Evolutionary conservation across 306 rosid species (phyloP).

Genomic region (Pyrus betulifolia): DNA sequence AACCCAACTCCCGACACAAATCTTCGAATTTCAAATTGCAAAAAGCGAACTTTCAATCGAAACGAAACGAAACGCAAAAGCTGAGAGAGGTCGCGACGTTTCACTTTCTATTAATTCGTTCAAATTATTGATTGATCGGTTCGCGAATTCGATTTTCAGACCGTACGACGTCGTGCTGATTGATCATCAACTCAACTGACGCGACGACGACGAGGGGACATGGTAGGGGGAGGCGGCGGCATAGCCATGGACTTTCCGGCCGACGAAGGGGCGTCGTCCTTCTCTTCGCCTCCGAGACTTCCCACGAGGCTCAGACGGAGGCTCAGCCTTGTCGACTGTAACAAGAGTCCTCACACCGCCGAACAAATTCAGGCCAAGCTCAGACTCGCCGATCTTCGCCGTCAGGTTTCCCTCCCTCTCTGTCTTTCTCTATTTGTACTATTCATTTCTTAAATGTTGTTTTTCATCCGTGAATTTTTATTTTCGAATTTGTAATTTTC

Average conservation of each 20-base stretch:
- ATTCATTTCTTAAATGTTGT: background rate
- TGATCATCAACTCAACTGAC: background rate
- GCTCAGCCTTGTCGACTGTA: conserved; percentile 44
- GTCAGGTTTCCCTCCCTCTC: conserved; percentile 50
- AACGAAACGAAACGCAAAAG: background rate
- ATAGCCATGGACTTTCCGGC: conserved; percentile 44
- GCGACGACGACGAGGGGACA: background rate
- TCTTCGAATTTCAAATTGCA: too few relatives aligned
- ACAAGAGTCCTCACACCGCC: conserved; percentile 66
- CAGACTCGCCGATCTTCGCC: conserved; percentile 79
- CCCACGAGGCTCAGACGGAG: conserved; percentile 72
- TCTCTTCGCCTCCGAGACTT: conserved; percentile 48
- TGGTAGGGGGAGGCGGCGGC: conserved; percentile 9
- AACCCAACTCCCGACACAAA: background rate
- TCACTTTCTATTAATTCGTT: background rate
- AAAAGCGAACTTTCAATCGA: background rate
- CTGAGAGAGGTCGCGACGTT: conserved; percentile 7
- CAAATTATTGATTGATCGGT: background rate
- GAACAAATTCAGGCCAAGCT: conserved; percentile 88
- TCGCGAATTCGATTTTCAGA: background rate
- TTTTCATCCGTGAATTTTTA: background rate
- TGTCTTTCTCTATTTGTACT: background rate
- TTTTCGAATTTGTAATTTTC: background rate
- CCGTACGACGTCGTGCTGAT: background rate
- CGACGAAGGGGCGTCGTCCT: conserved; percentile 37